Conservation (phyloP, 1,284 basidiomycete species). For the Wolfiporia cocos region DNA sequence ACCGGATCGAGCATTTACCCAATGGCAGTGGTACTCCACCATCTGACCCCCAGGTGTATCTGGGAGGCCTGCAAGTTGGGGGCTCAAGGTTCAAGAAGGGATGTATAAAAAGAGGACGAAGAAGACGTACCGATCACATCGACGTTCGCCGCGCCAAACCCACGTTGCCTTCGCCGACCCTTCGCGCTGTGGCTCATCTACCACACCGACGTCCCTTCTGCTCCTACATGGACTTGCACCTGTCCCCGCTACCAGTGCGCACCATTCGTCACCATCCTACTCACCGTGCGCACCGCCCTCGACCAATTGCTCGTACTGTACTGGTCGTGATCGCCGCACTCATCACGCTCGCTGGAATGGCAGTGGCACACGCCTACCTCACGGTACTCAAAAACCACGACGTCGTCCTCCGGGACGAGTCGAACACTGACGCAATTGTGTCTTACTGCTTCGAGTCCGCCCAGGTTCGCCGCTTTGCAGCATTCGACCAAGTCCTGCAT, state of each 20-base stretch:
- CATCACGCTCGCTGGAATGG: too few species aligned
- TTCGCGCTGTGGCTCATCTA: too few species aligned
- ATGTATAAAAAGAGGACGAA: neutral
- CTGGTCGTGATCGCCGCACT: too few species aligned
- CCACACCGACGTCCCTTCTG: too few species aligned
- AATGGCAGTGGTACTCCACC: conserved; percentile 2
- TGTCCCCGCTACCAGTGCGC: too few species aligned
- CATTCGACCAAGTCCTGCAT: conserved; percentile 1
- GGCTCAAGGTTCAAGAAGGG: neutral
- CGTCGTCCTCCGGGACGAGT: neutral
- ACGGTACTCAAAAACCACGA: neutral
- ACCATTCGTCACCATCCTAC: too few species aligned
- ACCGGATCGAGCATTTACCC: neutral
- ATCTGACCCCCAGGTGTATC: conserved; percentile 7
- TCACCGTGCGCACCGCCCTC: too few species aligned
- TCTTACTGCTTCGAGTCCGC: neutral
- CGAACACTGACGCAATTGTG: neutral
- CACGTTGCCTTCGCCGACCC: too few species aligned
- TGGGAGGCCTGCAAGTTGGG: conserved; percentile 2
- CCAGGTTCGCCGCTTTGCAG: too few species aligned
- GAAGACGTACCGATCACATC: neutral
- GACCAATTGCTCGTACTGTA: too few species aligned
- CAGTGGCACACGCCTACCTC: too few species aligned
- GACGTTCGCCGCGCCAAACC: neutral
- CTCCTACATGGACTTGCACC: too few species aligned